A percentile compares a stretch with the other conserved stretches of the same genome.
These are phyloP conservation scores for Scutellaria galericulata DNA, from an alignment of 257 asterid species.

Conservation along the genomic window DNA sequence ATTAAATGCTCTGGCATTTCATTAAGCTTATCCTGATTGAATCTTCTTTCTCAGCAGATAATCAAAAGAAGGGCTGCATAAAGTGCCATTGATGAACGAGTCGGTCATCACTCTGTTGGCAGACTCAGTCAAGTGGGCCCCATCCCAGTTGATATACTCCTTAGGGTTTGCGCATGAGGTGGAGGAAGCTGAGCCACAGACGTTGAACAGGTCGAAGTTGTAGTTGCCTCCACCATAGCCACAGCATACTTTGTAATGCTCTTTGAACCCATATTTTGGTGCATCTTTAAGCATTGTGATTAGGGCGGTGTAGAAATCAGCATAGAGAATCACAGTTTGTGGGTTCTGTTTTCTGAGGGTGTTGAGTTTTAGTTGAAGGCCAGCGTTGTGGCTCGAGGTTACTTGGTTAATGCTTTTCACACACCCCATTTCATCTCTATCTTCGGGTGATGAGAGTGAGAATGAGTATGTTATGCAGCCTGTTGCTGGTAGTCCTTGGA, in stretches of 20 bases:
- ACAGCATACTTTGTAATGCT: constrained; percentile 64
- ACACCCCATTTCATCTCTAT: constrained; percentile 65
- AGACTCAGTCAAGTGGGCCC: constrained; percentile 81
- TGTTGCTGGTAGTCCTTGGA: constrained; percentile 74
- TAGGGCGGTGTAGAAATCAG: constrained; percentile 65
- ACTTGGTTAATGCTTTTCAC: constrained; percentile 46
- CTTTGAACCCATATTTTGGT: constrained; percentile 54
- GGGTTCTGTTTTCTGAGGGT: constrained; percentile 48
- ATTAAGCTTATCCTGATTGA: constrained; percentile 28
- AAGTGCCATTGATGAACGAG: constrained; percentile 52
- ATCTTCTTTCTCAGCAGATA: constrained; percentile 50
- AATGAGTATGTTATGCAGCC: constrained; percentile 70
- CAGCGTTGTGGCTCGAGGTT: constrained; percentile 54
- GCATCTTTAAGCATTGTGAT: constrained; percentile 40
- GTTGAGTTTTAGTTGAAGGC: constrained; percentile 43
- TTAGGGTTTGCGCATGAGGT: constrained; percentile 55
- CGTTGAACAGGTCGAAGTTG: constrained; percentile 51
- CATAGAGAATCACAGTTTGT: constrained; percentile 55
- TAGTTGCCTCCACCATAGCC: constrained; percentile 60
- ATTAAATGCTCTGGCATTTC: too few species aligned
- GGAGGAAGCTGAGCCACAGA: constrained; percentile 58
- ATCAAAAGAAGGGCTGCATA: constrained; percentile 56
- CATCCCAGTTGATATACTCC: constrained; percentile 78
- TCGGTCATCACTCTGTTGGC: constrained; percentile 53
- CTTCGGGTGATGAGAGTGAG: constrained; percentile 48